Evolutionary conservation across 177 flowering plant species (phyloP).

Genomic region (Vitis hybrid): DNA sequence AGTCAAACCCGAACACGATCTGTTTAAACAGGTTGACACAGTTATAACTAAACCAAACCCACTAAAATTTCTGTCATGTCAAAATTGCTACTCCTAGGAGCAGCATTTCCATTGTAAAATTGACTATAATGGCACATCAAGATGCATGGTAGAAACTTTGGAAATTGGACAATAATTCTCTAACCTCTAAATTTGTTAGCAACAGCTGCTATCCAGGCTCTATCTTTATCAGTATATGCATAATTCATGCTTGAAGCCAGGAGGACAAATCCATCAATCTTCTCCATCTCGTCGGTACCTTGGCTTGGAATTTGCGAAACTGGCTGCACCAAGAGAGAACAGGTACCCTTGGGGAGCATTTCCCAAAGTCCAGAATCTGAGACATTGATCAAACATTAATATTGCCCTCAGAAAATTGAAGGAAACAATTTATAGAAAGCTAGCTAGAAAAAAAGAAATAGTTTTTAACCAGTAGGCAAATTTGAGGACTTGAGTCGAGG

Average conservation of each 20-base stretch:
- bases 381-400: slow-evolving; percentile 14
- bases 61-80: too few relatives aligned
- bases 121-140: too few relatives aligned
- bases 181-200: slow-evolving; percentile 59
- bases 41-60: too few relatives aligned
- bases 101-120: too few relatives aligned
- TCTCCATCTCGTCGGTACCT: slow-evolving; percentile 18
- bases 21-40: too few relatives aligned
- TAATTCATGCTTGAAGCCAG: slow-evolving; percentile 66
- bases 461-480: too few relatives aligned
- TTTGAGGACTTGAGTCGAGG: too few relatives aligned
- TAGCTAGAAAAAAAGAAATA: background rate
- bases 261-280: slow-evolving; percentile 57
- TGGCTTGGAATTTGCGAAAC: slow-evolving; percentile 22
- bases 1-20: too few relatives aligned
- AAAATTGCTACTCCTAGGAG: too few relatives aligned
- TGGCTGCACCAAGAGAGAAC: slow-evolving; percentile 71
- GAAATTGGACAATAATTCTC: background rate
- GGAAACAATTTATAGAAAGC: background rate
- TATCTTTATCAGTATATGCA: slow-evolving; percentile 69
- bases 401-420: background rate
- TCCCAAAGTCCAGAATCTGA: slow-evolving; percentile 58
- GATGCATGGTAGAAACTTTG: too few relatives aligned
- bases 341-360: slow-evolving; percentile 60
- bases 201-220: slow-evolving; percentile 69